Evolutionary conservation across 805 yeast species (phyloP), one percentile per base, ranked within the genome.

Genomic region (Scheffersomyces spartinae): DNA sequence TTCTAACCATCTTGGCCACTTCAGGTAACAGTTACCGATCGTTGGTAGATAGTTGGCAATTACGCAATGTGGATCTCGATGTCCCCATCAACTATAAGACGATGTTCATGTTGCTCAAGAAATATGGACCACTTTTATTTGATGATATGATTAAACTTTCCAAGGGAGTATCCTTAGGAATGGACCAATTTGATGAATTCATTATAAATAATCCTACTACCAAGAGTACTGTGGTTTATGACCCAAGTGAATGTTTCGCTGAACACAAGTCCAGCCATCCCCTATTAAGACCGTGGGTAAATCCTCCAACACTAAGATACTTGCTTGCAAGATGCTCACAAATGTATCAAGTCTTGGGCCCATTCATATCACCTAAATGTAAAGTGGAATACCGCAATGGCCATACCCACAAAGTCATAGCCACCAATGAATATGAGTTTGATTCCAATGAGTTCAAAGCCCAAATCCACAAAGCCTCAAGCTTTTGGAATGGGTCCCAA

Each of bases 301-400:
- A 21, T 5, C 61, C 67, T 2, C 47, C 54, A 11, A 57, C 65
- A 1, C 38, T 59, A 14, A 31, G 61, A 26, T 59, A 57, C 25
- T 48, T 60, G 36, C 56, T 60, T 2, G 53, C 54, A 9, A 39
- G 64, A 23, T 32, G 51, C 2, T 42, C 47, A 9, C 60, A 56
- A 24, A 47, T 56, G 9, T 54, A 43, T 30, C 21, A 36, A 12
- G 11, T 49, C 3, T 39, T 50, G 16, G 26, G 32, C 10, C 34
- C 38, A 8, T 36, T 52, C 14, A 20, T 37, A 16, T 43, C 52
- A 9, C 33, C 42, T 9, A 19, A 33, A 6, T 43, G 55, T 3
- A 34, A 50, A 8, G 47, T 59, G 4, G 64, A 58, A 28, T 59
- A 60, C 32, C 63, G 52, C 38, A 47, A 55, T 29, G 38, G 34